phyloP scores from a whole-genome alignment of 2,329 filamentous ascomycete genomes.

The Macrophomina tecta region DNA sequence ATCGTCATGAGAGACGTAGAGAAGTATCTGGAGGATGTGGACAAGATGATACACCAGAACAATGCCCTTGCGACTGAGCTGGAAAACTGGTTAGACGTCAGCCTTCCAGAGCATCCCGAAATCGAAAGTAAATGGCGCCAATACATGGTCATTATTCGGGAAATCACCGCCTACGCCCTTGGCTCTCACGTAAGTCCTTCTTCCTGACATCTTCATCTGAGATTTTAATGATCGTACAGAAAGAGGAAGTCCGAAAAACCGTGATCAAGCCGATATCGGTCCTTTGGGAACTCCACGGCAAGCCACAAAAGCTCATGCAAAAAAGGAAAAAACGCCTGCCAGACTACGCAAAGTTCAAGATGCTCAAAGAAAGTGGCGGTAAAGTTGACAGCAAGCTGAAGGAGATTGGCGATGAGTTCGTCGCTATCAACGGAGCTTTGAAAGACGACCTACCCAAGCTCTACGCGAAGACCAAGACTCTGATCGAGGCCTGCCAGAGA shows the following conservation, averaged over 20 bases:
- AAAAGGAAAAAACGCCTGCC: constrained; percentile 92
- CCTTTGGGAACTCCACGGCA: constrained; percentile 79
- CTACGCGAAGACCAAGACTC: constrained; percentile 77
- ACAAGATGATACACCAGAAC: constrained; percentile 80
- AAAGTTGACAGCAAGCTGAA: constrained; percentile 85
- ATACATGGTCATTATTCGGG: constrained; percentile 85
- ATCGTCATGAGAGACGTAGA: constrained; percentile 94
- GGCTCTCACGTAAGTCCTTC: constrained; percentile 15
- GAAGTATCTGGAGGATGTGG: constrained; percentile 82
- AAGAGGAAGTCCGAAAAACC: constrained; percentile 70
- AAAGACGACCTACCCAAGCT: constrained; percentile 91
- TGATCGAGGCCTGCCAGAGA: constrained; percentile 81
- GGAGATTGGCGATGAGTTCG: constrained; percentile 86
- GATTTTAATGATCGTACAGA: constrained; percentile 10
- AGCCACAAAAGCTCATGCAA: constrained; percentile 87
- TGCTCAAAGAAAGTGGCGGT: constrained; percentile 79
- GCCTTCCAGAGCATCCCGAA: constrained; percentile 64
- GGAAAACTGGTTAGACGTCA: constrained; percentile 76
- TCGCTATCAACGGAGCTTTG: constrained; percentile 87
- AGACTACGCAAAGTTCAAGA: constrained; percentile 83
- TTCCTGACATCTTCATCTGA: background rate
- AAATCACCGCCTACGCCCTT: constrained; percentile 68
- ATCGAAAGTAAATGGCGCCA: constrained; percentile 93
- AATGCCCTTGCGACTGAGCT: constrained; percentile 81
- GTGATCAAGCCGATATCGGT: constrained; percentile 85